Conservation (phyloP, 345 rosid species). For the Ceriops zippeliana region DNA sequence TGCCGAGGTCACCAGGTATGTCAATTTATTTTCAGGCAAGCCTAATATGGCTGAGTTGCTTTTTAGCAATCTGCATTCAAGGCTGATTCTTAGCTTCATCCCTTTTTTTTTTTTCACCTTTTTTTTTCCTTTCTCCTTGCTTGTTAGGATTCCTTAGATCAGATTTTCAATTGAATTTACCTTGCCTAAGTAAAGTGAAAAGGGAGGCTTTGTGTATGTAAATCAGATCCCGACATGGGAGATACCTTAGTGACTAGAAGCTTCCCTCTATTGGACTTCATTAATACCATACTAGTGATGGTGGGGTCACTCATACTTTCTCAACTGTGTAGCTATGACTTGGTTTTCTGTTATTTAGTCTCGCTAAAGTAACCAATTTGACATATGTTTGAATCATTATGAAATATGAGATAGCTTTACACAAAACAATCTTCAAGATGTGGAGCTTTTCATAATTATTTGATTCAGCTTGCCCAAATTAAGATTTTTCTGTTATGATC, state of each 20-base stretch:
- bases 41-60: not conserved
- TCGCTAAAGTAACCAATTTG: not conserved
- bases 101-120: not conserved
- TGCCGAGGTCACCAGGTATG: slow-evolving; percentile 98
- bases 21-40: not conserved
- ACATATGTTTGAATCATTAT: not conserved
- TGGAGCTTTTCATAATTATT: not conserved
- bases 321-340: not conserved
- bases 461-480: not conserved
- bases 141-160: not conserved
- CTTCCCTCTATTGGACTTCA: not conserved
- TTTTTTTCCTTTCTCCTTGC: not conserved
- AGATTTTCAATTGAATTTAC: not conserved
- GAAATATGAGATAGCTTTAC: not conserved
- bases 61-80: not conserved
- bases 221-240: slow-evolving; percentile 1
- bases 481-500: slow-evolving; percentile 16
- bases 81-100: not conserved
- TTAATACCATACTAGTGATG: not conserved
- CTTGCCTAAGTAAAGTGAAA: not conserved
- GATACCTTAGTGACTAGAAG: not conserved
- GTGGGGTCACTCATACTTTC: not conserved
- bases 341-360: not conserved
- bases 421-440: not conserved
- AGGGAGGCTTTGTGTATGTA: not conserved